Base-by-base conservation (phyloP, 2,329 filamentous ascomycete species). In the Emericellopsis atlantica region DNA sequence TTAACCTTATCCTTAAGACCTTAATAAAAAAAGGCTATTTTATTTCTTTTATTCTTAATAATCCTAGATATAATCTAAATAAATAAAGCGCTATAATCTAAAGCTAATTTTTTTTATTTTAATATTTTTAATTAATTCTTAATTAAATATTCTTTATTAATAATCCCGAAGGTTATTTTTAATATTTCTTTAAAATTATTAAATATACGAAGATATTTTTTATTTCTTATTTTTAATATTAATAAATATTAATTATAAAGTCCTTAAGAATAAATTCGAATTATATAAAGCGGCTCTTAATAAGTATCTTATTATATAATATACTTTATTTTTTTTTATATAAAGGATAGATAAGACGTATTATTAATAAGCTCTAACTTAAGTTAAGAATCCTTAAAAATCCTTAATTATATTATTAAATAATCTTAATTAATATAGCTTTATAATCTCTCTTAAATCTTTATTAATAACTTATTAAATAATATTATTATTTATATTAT, bases 291-390 rank as follows among this genome's bases (percentile, higher is more conserved):
- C 32, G 32, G 21, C n/a, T 32, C 24, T 4, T 5, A 8, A 32
- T n/a, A 40, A 7, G 15, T 39, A 34, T 23, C 36, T 21, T 15
- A 5, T 22, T 36, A 43, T 40, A 40, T 43, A 43, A 14, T 11
- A 40, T 36, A 33, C 11, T 31, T 36, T 18, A 14, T 40, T 7
- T 6, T 21, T 34, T 10, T 23, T 6, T 5, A 39, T 12, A 4
- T 5, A n/a, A 24, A 43, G 11, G 12, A 32, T 22, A 34, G n/a
- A 37, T 6, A 9, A 32, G 23, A 15, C 7, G 3, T 36, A 36
- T 11, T 8, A 21, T 32, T 36, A 16, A 24, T 40, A 32, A 11
- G 36, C 18, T 40, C 31, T 43, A 40, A 33, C 16, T 40, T 37
- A 40, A 33, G 31, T 34, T 34, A 39, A 2, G 21, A 40, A 43